Percentiles rank a stretch among this genome's conserved stretches.
These are phyloP conservation scores for Echinochloa phyllopogon DNA, from an alignment of 176 grass and related monocot species.

Conservation along the genomic window DNA sequence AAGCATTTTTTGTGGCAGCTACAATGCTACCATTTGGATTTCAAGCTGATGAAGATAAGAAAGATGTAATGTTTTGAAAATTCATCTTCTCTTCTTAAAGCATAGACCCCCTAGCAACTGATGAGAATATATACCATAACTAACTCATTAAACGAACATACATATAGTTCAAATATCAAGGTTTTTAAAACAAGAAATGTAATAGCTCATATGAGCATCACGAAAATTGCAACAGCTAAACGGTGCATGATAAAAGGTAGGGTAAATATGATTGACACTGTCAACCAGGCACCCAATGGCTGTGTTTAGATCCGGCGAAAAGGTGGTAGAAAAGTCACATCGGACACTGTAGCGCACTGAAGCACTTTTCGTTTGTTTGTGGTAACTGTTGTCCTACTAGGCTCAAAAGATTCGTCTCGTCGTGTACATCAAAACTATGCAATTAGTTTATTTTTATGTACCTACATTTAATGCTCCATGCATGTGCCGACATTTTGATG, in stretches of 20 bases:
- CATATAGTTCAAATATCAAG: not conserved
- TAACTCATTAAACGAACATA: not conserved
- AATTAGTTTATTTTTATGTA: too few relatives aligned
- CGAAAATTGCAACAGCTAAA: not conserved
- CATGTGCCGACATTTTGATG: too few relatives aligned
- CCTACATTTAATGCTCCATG: too few relatives aligned
- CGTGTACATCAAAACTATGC: too few relatives aligned
- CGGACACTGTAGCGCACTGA: too few relatives aligned
- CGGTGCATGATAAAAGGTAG: not conserved
- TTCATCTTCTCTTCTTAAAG: constrained; percentile 3
- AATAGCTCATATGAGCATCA: not conserved
- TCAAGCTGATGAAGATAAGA: constrained; percentile 63
- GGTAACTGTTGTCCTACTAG: too few relatives aligned
- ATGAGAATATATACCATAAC: not conserved
- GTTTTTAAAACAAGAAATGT: not conserved
- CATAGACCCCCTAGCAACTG: not conserved
- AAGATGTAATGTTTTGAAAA: constrained; percentile 50
- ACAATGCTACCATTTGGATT: constrained; percentile 76
- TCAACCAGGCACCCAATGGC: not conserved
- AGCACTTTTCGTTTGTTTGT: too few relatives aligned
- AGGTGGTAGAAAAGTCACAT: too few relatives aligned
- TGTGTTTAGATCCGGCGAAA: too few relatives aligned
- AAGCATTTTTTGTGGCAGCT: constrained; percentile 64
- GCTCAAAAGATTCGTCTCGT: too few relatives aligned
- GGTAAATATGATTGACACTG: not conserved